Evolutionary conservation across 2,329 filamentous ascomycete species (phyloP).

Genomic region (Neonectria faginata): DNA sequence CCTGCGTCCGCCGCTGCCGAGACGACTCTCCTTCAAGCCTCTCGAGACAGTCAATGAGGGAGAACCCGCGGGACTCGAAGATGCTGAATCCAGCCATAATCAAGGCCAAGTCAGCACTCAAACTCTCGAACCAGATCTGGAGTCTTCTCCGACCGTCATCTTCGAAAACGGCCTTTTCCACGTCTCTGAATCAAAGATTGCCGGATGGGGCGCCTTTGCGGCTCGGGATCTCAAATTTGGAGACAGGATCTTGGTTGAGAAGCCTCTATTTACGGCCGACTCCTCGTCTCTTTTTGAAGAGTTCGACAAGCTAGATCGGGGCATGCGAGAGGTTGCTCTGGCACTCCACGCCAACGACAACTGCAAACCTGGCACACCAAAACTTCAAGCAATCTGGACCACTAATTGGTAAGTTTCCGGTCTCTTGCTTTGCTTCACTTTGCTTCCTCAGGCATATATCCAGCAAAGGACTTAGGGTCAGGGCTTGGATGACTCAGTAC

Average conservation of each 20-base stretch:
- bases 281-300: constrained; percentile 47
- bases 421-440: constrained; percentile 4
- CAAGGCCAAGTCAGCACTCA: background rate
- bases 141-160: constrained; percentile 11
- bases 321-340: constrained; percentile 49
- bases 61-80: background rate
- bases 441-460: background rate
- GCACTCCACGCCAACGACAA: constrained; percentile 53
- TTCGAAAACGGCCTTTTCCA: constrained; percentile 56
- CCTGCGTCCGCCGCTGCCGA: constrained; percentile 23
- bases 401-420: constrained; percentile 59
- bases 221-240: constrained; percentile 50
- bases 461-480: too few species aligned
- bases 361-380: constrained; percentile 44
- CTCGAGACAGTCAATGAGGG: constrained; percentile 16
- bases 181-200: constrained; percentile 54
- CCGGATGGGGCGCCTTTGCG: constrained; percentile 63
- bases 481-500: too few species aligned
- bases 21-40: constrained; percentile 27
- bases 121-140: background rate
- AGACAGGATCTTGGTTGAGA: constrained; percentile 59
- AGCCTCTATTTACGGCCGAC: constrained; percentile 54
- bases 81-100: background rate
- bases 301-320: constrained; percentile 51
- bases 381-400: constrained; percentile 54